Evolutionary conservation across 768 basidiomycete genomes (phyloP), one percentile per base, ranked within the genome.

Genomic region (Rhodotorula paludigena): DNA sequence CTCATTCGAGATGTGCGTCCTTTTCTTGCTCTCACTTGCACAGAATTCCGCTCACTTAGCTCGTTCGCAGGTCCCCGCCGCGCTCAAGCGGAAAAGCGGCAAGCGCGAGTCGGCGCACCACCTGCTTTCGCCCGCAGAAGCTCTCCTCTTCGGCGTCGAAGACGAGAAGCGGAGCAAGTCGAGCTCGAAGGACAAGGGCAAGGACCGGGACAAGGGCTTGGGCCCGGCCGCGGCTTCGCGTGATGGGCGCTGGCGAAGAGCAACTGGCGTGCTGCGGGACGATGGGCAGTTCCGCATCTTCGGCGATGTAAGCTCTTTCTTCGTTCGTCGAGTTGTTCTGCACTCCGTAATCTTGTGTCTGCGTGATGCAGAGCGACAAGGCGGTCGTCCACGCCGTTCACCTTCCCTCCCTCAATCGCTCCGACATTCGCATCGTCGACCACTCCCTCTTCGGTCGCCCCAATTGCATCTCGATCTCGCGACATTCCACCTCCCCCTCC

Each of bases 351-450:
- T 5, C 48, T 47, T 5, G 23, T 0, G 5, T 42, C 11, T 16
- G 1, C 35, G 57, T 2, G 1, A n/a, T 4, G 33, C 57, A 63
- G 62, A 54, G 57, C 48, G 72, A 73, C 42, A 69, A 61, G 21
- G 35, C 59, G 33, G 54, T 73, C 42, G 42, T 73, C 1, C 68
- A 66, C 51, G 57, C 64, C 16, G 57, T 73, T 2, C 65, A 66
- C 45, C 67, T 73, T 25, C 59, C 67, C 21, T 63, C 61, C 2
- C 53, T 41, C 64, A 35, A 39, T 32, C 86, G 89, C 74, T 89
- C 89, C 38, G 90, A 92, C 76, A 86, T 93, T 67, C 85, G 88
- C n/a, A 81, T 81, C 42, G 83, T 84, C 36, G 88, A 92, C 75
- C 82, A 81, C 57, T 90, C 90, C 1, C 77, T 92, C 12, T 89